Percentiles rank a stretch among this genome's conserved stretches.
phyloP scores from a whole-genome alignment of 164 flowering plant species.

The Vitis rupestris region DNA sequence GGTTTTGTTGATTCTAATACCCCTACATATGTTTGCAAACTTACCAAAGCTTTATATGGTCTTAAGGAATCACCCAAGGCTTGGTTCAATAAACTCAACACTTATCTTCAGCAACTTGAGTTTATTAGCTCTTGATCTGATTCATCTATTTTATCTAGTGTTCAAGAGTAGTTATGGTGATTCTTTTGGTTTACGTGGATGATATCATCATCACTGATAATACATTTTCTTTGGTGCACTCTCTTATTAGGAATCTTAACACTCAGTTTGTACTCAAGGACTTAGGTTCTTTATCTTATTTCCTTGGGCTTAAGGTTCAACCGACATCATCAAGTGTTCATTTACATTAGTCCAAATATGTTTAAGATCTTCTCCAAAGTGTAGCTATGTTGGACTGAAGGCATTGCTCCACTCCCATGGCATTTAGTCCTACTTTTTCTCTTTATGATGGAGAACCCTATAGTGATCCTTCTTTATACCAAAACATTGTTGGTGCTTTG shows the following conservation, averaged over 20 bases:
- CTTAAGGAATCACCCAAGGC: too few species aligned
- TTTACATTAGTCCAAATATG: constrained; percentile 5
- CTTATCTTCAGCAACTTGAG: too few species aligned
- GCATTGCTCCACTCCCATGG: not conserved
- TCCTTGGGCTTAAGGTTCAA: constrained; percentile 9
- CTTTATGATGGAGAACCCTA: not conserved
- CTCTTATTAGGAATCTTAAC: too few species aligned
- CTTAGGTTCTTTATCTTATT: constrained; percentile 1
- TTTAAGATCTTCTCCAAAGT: not conserved
- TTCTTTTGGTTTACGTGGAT: too few species aligned
- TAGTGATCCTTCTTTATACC: not conserved
- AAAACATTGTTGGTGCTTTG: not conserved
- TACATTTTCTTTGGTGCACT: too few species aligned
- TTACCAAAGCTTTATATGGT: too few species aligned
- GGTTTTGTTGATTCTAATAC: too few species aligned
- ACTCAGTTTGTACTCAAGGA: not conserved
- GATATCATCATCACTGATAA: not conserved
- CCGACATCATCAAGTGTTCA: not conserved
- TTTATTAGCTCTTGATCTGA: too few species aligned
- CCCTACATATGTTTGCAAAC: too few species aligned
- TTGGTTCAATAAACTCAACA: too few species aligned
- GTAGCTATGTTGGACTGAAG: not conserved
- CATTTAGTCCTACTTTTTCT: not conserved
- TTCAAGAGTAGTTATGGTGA: too few species aligned
- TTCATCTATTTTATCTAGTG: too few species aligned